phyloP scores from a whole-genome alignment of 2,329 filamentous ascomycete genomes.

The Paecilomyces niveus region DNA sequence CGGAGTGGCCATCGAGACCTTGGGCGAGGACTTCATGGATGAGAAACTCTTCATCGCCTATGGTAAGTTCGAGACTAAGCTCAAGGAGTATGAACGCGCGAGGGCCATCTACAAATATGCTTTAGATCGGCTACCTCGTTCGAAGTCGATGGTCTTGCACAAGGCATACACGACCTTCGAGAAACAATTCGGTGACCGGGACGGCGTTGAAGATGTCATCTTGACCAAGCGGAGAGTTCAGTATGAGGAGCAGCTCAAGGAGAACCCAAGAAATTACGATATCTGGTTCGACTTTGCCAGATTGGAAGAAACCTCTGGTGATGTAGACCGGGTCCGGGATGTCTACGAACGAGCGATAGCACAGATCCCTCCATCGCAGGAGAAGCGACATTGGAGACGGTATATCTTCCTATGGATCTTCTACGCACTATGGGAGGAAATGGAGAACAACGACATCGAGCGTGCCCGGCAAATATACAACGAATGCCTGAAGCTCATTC shows the following conservation, averaged over 20 bases:
- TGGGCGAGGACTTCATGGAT: conserved; percentile 93
- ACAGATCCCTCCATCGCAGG: conserved; percentile 87
- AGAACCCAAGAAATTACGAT: conserved; percentile 95
- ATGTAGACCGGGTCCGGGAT: conserved; percentile 77
- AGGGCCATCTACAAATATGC: conserved; percentile 96
- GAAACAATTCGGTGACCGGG: conserved; percentile 90
- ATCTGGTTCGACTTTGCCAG: conserved; percentile 93
- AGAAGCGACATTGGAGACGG: conserved; percentile 93
- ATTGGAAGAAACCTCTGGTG: conserved; percentile 78
- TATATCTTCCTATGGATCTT: conserved; percentile 99
- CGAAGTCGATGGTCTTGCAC: conserved; percentile 76
- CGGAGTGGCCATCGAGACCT: conserved; percentile 74
- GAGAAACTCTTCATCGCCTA: conserved; percentile 94
- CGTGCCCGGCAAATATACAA: conserved; percentile 85
- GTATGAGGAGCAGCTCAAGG: conserved; percentile 89
- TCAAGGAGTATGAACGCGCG: conserved; percentile 91
- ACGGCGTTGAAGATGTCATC: conserved; percentile 92
- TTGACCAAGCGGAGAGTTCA: conserved; percentile 86
- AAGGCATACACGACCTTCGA: conserved; percentile 96
- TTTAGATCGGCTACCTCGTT: conserved; percentile 81
- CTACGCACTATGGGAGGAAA: conserved; percentile 93
- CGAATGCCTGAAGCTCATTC: conserved; percentile 78
- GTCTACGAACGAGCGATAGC: conserved; percentile 94
- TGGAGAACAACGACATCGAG: conserved; percentile 68
- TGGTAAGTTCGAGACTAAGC: conserved; percentile 85